Conservation (phyloP, 176 grass and related monocot genomes). For the Olyra latifolia region DNA sequence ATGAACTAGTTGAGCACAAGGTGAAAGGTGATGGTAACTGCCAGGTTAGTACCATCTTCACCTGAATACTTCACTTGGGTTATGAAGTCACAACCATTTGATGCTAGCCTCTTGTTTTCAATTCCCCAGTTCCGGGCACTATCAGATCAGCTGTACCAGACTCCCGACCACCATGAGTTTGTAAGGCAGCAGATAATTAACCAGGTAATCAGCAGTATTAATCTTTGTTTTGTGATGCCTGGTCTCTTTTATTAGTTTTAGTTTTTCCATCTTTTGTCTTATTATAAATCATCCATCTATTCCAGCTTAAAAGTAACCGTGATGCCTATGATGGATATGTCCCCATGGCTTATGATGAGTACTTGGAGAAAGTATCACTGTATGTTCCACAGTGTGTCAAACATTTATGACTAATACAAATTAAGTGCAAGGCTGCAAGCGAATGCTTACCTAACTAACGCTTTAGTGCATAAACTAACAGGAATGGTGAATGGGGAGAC, state of each 20-base stretch:
- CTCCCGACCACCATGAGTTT: conserved; percentile 88
- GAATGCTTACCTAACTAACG: conserved; percentile 19
- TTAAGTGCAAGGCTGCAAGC: background rate
- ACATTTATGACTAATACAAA: conserved; percentile 10
- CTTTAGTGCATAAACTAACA: conserved; percentile 45
- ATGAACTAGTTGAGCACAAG: conserved; percentile 85
- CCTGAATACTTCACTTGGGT: background rate
- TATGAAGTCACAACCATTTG: conserved; percentile 5
- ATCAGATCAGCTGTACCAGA: conserved; percentile 94
- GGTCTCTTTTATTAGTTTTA: background rate
- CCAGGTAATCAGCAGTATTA: conserved; percentile 50
- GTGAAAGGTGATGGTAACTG: conserved; percentile 97
- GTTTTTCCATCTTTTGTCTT: conserved; percentile 21
- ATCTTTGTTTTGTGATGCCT: background rate
- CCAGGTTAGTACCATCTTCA: conserved; percentile 58
- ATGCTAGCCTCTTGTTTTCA: conserved; percentile 16
- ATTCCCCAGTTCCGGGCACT: conserved; percentile 84
- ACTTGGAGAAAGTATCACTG: conserved; percentile 77
- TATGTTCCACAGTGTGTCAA: conserved; percentile 28
- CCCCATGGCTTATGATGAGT: conserved; percentile 90
- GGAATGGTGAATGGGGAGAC: conserved; percentile 92
- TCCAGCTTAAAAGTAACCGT: conserved; percentile 79
- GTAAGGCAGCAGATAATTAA: conserved; percentile 80
- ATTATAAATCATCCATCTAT: conserved; percentile 28
- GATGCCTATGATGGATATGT: conserved; percentile 91